phyloP scores from a whole-genome alignment of 805 yeast genomes.

The Clavispora fructus region DNA sequence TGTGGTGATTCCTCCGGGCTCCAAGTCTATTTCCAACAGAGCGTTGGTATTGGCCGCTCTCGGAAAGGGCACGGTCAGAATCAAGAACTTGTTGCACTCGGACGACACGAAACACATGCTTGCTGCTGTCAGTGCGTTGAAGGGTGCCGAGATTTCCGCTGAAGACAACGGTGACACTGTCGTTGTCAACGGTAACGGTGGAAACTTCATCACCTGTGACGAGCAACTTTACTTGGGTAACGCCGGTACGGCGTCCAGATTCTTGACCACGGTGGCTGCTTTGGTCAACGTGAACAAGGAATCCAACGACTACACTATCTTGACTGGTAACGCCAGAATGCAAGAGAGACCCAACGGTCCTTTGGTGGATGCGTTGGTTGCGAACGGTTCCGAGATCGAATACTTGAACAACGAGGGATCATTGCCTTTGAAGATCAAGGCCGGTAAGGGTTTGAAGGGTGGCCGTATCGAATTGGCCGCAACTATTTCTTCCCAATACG shows the following conservation, averaged over 20 bases:
- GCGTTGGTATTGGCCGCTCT: slow-evolving; percentile 91
- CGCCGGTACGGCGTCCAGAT: slow-evolving; percentile 97
- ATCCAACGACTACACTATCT: slow-evolving; percentile 44
- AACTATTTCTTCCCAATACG: slow-evolving; percentile 95
- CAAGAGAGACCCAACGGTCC: slow-evolving; percentile 97
- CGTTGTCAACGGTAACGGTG: slow-evolving; percentile 81
- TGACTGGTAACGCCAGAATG: slow-evolving; percentile 96
- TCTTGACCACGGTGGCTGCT: slow-evolving; percentile 89
- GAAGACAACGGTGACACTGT: slow-evolving; percentile 90
- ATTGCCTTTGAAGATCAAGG: slow-evolving; percentile 68
- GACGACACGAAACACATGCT: slow-evolving; percentile 96
- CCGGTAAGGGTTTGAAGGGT: slow-evolving; percentile 73
- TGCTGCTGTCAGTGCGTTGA: slow-evolving; percentile 70
- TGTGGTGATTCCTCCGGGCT: slow-evolving; percentile 83
- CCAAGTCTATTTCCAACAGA: slow-evolving; percentile 94
- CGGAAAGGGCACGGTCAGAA: slow-evolving; percentile 77
- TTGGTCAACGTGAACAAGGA: slow-evolving; percentile 48
- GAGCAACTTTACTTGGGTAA: slow-evolving; percentile 84
- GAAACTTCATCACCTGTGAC: slow-evolving; percentile 57
- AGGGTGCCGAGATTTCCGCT: slow-evolving; percentile 77
- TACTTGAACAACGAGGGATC: slow-evolving; percentile 77
- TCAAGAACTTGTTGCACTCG: slow-evolving; percentile 85
- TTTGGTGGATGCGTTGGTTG: slow-evolving; percentile 79
- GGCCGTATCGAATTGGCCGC: slow-evolving; percentile 93
- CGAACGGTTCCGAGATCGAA: slow-evolving; percentile 71